Evolutionary conservation across 225 moss, liverwort and hornwort species (phyloP).

Genomic region (Sphagnum tenellum): DNA sequence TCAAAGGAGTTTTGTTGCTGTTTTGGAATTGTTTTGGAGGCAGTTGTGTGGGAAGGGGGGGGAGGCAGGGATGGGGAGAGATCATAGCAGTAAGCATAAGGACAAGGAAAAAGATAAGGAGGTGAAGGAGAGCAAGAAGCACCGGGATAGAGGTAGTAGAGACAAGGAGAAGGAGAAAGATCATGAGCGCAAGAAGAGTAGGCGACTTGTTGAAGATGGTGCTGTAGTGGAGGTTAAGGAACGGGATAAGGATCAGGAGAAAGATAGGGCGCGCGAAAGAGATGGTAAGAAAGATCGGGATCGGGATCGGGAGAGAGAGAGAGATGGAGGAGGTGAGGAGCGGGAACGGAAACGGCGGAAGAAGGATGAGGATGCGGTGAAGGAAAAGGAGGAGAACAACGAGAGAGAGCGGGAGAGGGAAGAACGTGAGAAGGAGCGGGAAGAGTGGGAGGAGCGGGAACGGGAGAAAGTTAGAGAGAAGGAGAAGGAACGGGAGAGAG

Average conservation of each 20-base stretch:
- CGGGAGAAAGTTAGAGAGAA: conserved; percentile 28
- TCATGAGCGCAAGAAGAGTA: conserved; percentile 14
- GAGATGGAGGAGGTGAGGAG: conserved; percentile 21
- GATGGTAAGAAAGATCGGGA: conserved; percentile 31
- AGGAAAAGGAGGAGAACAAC: background rate
- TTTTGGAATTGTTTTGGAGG: conserved; percentile 4
- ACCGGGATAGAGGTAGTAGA: conserved; percentile 4
- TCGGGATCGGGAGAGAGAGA: conserved; percentile 30
- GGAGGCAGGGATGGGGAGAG: conserved; percentile 22
- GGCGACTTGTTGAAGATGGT: conserved; percentile 28
- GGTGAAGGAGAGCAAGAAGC: background rate
- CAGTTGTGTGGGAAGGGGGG: conserved; percentile 30
- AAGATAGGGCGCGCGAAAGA: conserved; percentile 1
- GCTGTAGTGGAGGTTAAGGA: conserved; percentile 34
- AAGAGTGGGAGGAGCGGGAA: conserved; percentile 24
- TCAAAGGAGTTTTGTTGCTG: too few relatives aligned
- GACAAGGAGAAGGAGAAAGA: conserved; percentile 19
- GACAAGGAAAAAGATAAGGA: conserved; percentile 14
- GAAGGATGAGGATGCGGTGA: background rate
- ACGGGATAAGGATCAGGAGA: conserved; percentile 32
- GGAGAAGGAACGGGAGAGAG: conserved; percentile 41
- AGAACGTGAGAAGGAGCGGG: conserved; percentile 18
- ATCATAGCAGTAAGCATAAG: conserved; percentile 51
- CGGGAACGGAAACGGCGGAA: conserved; percentile 8
- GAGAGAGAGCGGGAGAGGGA: conserved; percentile 14